A percentile compares a stretch with the other conserved stretches of the same genome.
These are phyloP conservation scores for Pelargonium nanum DNA, from an alignment of 345 rosid genomes.

Conservation along the genomic window DNA sequence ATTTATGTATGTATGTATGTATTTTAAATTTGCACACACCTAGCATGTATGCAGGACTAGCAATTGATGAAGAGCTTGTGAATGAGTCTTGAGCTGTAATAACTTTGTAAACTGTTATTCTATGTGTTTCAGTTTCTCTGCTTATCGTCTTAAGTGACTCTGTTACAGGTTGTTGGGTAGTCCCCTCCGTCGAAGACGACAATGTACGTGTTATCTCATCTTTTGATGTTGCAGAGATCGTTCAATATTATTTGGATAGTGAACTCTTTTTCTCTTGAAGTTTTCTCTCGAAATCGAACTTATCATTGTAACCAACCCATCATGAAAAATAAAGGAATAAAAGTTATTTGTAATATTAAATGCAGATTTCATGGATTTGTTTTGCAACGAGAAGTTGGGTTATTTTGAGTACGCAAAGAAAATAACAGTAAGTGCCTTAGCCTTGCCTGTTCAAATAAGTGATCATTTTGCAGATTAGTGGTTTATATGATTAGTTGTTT, in stretches of 20 bases:
- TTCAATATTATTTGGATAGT: neutral
- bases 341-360: neutral
- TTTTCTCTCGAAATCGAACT: neutral
- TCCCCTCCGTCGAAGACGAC: conserved; percentile 61
- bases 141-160: neutral
- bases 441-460: neutral
- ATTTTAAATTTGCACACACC: too few relatives aligned
- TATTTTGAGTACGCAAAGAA: conserved; percentile 59
- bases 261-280: neutral
- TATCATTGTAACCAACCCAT: neutral
- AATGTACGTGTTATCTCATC: conserved; percentile 25
- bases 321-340: neutral
- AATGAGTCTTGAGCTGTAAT: too few relatives aligned
- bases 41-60: too few relatives aligned
- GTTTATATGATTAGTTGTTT: conserved; percentile 10
- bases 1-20: too few relatives aligned
- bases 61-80: too few relatives aligned
- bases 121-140: too few relatives aligned
- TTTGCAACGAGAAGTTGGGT: conserved; percentile 49
- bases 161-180: conserved; percentile 50
- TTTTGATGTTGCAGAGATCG: neutral
- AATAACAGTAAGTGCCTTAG: conserved; percentile 40
- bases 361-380: conserved; percentile 55
- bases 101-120: too few relatives aligned
- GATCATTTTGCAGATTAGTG: conserved; percentile 4